Evolutionary conservation across 371 early-diverging fungal genomes (phyloP).

Genomic region (Chytridium lagenaria): DNA sequence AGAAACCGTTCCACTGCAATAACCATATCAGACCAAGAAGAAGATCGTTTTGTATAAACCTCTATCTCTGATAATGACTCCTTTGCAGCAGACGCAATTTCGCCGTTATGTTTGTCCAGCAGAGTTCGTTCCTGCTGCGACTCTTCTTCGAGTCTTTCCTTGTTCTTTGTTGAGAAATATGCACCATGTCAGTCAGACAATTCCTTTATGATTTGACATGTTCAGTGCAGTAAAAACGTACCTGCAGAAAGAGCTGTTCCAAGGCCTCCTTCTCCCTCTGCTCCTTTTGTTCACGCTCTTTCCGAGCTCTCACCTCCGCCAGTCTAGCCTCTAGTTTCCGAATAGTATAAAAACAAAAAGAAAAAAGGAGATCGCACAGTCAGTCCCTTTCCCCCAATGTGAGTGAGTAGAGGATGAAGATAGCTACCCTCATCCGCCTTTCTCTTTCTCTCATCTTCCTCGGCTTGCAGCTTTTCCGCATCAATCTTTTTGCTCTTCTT

Average conservation of each 20-base stretch:
- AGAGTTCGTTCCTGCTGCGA: constrained; percentile 25
- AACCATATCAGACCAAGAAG: not conserved
- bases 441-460: constrained; percentile 36
- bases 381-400: not conserved
- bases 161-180: constrained; percentile 26
- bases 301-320: constrained; percentile 40
- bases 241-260: constrained; percentile 46
- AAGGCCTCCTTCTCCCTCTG: constrained; percentile 47
- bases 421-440: constrained; percentile 29
- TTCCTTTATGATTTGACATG: not conserved
- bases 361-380: not conserved
- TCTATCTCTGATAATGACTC: constrained; percentile 15
- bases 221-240: constrained; percentile 13
- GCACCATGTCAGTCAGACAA: not conserved
- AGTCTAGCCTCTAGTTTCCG: constrained; percentile 42
- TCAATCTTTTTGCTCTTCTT: constrained; percentile 30
- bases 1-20: constrained; percentile 51
- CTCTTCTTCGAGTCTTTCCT: constrained; percentile 45
- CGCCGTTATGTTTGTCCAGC: constrained; percentile 12
- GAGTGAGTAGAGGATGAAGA: no score
- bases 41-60: not conserved
- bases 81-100: constrained; percentile 12
- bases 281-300: constrained; percentile 48
- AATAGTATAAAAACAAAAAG: no score
- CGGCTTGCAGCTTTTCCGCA: constrained; percentile 28